Evolutionary conservation across 2,329 filamentous ascomycete species (phyloP), one percentile per base, ranked within the genome.

Genomic region (Pseudogymnoascus sp.): DNA sequence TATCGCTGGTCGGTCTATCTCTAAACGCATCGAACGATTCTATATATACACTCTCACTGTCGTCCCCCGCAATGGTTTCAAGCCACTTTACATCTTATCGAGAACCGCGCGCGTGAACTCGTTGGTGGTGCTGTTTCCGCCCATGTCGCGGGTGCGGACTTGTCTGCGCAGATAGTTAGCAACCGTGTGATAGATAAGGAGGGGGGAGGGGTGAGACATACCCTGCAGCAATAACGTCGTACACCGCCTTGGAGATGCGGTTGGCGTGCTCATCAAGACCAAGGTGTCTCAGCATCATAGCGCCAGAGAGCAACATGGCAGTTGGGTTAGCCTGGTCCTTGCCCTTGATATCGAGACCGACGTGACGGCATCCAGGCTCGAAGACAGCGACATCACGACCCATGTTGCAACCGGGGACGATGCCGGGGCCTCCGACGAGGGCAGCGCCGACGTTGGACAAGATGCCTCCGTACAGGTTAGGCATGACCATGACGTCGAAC

Each of bases 401-500:
- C 92, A 99, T 99, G 85, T 97, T 99, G 86, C 92, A 97, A 72
- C 94, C 94, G 65, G 94, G 94, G 49, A 99, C 94, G 69, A 99
- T 91, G 78, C 94, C 94, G 62, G 94, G 93, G 61, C 94, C 94
- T 75, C 94, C 94, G 70, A 99, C 94, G 39, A 99, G 90, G 67
- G 93, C 94, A 72, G 94, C 93, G 70, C 92, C 93, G 73, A 99
- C 95, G 85, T 99, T 99, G 81, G 94, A 97, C 69, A 99, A 83
- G 73, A 99, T 99, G 76, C 93, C 92, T 78, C 93, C 93, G 85
- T 97, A 97, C 74, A 97, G 81, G 83, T 99, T 99, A 73, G 94
- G 94, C 92, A 97, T 97, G 77, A 99, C 94, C 88, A 99, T 91
- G 72, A 99, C 94, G 77, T 99, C 94, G 76, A 99, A 99, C 80